Evolutionary conservation across 129 eudicot species (phyloP), one percentile per base, ranked within the genome.

Genomic region (Logfia minima): DNA sequence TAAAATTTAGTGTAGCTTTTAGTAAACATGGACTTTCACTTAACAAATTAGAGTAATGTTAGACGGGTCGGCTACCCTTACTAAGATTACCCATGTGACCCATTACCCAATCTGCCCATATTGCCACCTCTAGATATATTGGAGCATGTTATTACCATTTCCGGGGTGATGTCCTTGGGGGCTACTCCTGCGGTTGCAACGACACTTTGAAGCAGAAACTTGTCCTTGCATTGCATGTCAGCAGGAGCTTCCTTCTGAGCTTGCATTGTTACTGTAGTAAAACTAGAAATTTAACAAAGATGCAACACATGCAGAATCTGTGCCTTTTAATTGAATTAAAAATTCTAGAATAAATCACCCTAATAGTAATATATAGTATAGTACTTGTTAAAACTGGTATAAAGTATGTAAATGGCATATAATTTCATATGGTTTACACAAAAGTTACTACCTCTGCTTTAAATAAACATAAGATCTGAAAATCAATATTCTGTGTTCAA

Each of bases 181-280:
- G 86, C 61, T 77, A 83, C 84, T 37, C 85, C 98, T 14, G 85
- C 45, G 39, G 66, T 82, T 37, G 87, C 90, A 71, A 84, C 77
- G 66, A 87, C 96, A 79, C 98, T 87, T 80, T 93, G 98, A 80
- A 93, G 97, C 79, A 93, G 90, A 84, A 93, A 93, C 65, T 93
- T 93, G 74, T 93, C 98, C 76, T 81, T 90, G 83, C 98, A 93
- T 81, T 93, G 97, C 96, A 90, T 82, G 71, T 89, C 98, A 56
- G 97, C 67, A 77, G 98, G 98, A 79, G 91, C 87, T 72, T 93
- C 98, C 83, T 87, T 90, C 71, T 90, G 98, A 72, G 97, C 97
- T 87, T 93, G 98, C 98, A 93, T 93, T 75, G 98, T 93, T 24
- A 93, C 98, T 93, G 78, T 34, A 75, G 13, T 52, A 65, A 75